These are phyloP conservation scores for Noccaea bulbosa DNA, from an alignment of 345 rosid species.

Conservation along the genomic window DNA sequence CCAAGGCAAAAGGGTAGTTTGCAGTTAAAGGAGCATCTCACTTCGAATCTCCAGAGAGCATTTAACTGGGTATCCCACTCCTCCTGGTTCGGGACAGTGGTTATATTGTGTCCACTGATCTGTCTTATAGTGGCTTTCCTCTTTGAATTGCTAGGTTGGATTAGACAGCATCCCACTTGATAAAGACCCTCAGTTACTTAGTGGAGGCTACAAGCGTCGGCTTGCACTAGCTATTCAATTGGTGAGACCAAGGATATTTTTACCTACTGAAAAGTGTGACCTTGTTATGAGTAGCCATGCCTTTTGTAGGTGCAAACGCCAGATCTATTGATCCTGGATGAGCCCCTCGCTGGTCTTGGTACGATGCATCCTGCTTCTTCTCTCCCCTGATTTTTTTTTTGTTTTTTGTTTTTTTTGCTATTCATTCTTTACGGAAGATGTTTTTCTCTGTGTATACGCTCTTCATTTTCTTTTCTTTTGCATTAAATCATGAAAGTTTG, in stretches of 20 bases:
- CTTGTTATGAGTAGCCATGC: constrained; percentile 17
- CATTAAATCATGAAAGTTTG: constrained; percentile 10
- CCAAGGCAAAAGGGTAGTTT: constrained; percentile 74
- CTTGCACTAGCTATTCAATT: constrained; percentile 92
- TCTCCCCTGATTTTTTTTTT: background rate
- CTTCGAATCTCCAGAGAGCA: constrained; percentile 81
- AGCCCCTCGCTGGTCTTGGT: constrained; percentile 99
- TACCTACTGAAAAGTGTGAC: background rate
- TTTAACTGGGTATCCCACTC: constrained; percentile 66
- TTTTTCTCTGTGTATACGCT: constrained; percentile 10
- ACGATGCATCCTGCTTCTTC: constrained; percentile 41
- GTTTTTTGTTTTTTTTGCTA: background rate
- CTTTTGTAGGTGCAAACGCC: constrained; percentile 80
- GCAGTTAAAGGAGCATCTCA: constrained; percentile 66
- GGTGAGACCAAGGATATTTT: constrained; percentile 51
- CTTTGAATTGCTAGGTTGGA: constrained; percentile 67
- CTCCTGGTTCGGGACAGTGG: constrained; percentile 24
- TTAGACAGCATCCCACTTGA: constrained; percentile 74
- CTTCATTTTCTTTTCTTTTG: constrained; percentile 25
- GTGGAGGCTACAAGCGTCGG: constrained; percentile 93
- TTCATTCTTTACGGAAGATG: background rate
- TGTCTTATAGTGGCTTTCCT: constrained; percentile 19
- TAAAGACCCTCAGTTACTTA: constrained; percentile 85
- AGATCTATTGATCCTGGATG: constrained; percentile 82
- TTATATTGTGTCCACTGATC: constrained; percentile 18